Conservation (phyloP, 164 flowering plant species). For the Umbilicus rupestris region DNA sequence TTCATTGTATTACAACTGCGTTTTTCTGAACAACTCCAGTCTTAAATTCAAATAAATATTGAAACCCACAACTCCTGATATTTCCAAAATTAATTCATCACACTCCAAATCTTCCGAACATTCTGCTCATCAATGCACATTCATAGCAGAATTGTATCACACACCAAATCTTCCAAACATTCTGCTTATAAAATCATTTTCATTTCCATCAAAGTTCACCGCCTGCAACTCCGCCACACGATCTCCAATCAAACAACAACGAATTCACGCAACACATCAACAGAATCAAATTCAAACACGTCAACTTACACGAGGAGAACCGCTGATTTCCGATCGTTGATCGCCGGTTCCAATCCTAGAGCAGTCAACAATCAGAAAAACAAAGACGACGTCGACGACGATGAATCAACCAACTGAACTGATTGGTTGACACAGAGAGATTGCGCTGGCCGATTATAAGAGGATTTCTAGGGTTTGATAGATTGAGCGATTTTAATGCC, state of each 20-base stretch:
- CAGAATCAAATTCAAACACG: background rate
- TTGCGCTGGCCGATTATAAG: background rate
- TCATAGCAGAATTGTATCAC: background rate
- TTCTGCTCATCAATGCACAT: background rate
- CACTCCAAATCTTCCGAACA: background rate
- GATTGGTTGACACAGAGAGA: slow-evolving; percentile 1
- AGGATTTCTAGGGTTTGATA: background rate
- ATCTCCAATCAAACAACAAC: background rate
- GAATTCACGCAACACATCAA: background rate
- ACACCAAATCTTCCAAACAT: background rate
- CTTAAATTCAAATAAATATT: too few relatives aligned
- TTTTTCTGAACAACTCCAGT: too few relatives aligned
- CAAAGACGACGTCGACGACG: background rate
- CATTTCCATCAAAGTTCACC: background rate
- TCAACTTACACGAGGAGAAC: background rate
- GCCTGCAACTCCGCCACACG: background rate
- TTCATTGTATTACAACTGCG: too few relatives aligned
- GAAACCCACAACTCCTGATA: too few relatives aligned
- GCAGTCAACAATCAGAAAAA: slow-evolving; percentile 1
- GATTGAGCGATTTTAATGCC: background rate
- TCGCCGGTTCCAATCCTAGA: background rate
- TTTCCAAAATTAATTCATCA: background rate
- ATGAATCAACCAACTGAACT: background rate
- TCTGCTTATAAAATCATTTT: background rate
- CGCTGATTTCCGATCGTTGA: background rate